Percentiles rank a stretch among this genome's conserved stretches.
These are phyloP conservation scores for Akanthomyces muscarius DNA, from an alignment of 2,329 filamentous ascomycete genomes.

Conservation along the genomic window DNA sequence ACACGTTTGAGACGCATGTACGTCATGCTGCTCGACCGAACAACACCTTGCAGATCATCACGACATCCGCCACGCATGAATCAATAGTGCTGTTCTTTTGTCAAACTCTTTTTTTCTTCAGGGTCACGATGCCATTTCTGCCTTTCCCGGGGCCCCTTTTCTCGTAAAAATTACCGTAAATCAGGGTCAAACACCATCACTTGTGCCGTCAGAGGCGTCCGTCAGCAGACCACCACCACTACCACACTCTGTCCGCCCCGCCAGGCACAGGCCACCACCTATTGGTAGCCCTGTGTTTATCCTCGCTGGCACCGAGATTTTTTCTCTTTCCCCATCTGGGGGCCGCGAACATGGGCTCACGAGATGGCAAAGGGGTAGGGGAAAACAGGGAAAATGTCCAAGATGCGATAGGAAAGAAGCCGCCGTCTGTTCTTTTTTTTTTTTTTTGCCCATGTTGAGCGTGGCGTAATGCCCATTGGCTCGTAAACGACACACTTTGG, in stretches of 20 bases:
- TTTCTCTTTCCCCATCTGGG: neutral
- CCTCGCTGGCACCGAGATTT: neutral
- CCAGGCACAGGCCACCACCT: constrained; percentile 10
- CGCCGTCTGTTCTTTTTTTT: too few relatives aligned
- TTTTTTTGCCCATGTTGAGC: too few relatives aligned
- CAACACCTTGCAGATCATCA: neutral
- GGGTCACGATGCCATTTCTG: neutral
- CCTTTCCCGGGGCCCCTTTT: constrained; percentile 3
- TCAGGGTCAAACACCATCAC: neutral
- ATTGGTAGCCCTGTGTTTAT: neutral
- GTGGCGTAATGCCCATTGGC: too few relatives aligned
- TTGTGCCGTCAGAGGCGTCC: constrained; percentile 10
- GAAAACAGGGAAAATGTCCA: too few relatives aligned
- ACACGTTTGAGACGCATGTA: neutral
- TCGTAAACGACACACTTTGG: too few relatives aligned
- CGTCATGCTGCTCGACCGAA: constrained; percentile 1
- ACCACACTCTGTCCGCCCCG: neutral
- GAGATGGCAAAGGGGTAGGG: too few relatives aligned
- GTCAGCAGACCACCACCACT: constrained; percentile 1
- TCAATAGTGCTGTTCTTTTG: neutral
- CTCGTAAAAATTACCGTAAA: neutral
- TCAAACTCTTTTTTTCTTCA: neutral
- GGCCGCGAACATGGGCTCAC: neutral
- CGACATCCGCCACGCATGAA: neutral
- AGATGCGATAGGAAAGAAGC: too few relatives aligned